Evolutionary conservation across 768 basidiomycete genomes (phyloP), one percentile per base, ranked within the genome.

Genomic region (Suillus variegatus): DNA sequence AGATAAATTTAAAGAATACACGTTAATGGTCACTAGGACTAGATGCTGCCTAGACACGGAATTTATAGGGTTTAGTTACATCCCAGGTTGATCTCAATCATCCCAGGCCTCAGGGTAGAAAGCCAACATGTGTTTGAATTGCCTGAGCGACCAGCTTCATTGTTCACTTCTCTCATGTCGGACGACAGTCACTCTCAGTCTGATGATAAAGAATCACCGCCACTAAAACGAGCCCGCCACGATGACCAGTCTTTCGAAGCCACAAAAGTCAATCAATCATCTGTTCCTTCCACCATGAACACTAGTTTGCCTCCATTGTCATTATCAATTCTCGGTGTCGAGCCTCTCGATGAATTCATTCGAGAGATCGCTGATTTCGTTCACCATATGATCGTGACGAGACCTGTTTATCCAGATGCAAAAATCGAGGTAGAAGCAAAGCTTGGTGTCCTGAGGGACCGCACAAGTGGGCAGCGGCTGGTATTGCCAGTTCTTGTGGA

Each of bases 311-410:
- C 88, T 5, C 89, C 89, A 4, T 84, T 92, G 47, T 90, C 90
- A 2, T 81, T 89, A 49, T 93, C 91, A 18, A 93, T 96, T 68
- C 86, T 97, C 36, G 92, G 91, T 62, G 89, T 94, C 60, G 95
- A 96, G 73, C 95, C 95, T 2, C 80, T 94, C 38, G 95, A 97
- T 76, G 95, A 97, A 73, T 95, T 97, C 74, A 94, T 95, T 75
- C 88, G 88, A 74, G 92, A 94, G 74, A 84, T 97, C 64, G 95
- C 93, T 44, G 93, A 97, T 78, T 97, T 94, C 77, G 81, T 96
- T 46, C 88, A 88, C 77, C 88, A 89, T 72, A 88, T 84, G 80
- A 86, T 93, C 70, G 71, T 74, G 62, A 86, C 81, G 6, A 83
- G 85, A 28, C 84, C 86, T 22, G 73, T 84, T 61, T 86, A 86